Conservation (phyloP, 768 basidiomycete genomes). For the Lentinula lateritia region DNA sequence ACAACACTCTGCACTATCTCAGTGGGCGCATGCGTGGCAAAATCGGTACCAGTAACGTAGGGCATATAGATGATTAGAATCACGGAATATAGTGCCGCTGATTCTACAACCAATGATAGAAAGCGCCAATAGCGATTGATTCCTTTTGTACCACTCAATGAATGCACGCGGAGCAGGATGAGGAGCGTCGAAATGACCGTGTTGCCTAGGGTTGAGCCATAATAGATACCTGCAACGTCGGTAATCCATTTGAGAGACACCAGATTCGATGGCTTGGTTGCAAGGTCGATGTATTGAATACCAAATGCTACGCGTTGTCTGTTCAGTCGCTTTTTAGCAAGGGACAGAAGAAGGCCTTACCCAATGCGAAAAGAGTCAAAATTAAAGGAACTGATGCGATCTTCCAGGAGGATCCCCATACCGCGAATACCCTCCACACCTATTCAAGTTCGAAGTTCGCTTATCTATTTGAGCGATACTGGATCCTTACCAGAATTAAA, state of each 20-base stretch:
- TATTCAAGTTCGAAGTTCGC: too few relatives aligned
- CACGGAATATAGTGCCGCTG: not conserved
- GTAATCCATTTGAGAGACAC: not conserved
- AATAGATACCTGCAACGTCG: not conserved
- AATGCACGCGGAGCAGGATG: not conserved
- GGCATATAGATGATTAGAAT: not conserved
- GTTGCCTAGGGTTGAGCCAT: not conserved
- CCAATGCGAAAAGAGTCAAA: too few relatives aligned
- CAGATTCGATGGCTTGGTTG: not conserved
- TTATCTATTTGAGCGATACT: not conserved
- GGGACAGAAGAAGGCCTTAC: too few relatives aligned
- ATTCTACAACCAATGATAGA: not conserved
- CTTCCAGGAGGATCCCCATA: too few relatives aligned
- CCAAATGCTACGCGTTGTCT: too few relatives aligned
- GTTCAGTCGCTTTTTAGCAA: too few relatives aligned
- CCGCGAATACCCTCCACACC: too few relatives aligned
- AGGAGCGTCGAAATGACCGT: not conserved
- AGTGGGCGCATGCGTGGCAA: not conserved
- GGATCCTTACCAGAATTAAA: not conserved
- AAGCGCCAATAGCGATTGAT: not conserved
- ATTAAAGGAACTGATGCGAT: too few relatives aligned
- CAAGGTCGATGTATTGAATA: too few relatives aligned
- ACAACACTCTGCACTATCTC: not conserved
- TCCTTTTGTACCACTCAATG: not conserved
- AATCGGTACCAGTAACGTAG: not conserved